Conservation (phyloP, 139 green algal species). For the Dunaliella primolecta region DNA sequence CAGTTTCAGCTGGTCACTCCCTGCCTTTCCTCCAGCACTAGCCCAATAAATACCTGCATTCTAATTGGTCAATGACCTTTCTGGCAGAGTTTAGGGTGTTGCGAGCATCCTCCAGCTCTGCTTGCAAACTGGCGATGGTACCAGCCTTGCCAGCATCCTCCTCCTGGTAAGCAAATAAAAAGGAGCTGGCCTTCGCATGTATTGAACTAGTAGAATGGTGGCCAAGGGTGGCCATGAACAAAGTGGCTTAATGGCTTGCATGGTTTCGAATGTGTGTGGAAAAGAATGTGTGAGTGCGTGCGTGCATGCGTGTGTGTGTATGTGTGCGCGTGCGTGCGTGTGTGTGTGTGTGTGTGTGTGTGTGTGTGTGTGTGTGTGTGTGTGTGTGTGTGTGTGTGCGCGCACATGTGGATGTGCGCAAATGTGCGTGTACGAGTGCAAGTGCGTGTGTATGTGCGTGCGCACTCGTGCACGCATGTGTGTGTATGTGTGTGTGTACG, state of each 20-base stretch:
- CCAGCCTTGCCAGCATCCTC: not conserved
- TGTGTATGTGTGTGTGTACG: not conserved
- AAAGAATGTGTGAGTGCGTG: not conserved
- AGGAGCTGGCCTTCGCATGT: no score
- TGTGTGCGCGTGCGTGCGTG: not conserved
- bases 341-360: not conserved
- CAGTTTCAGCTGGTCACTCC: no score
- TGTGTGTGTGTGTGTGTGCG: not conserved
- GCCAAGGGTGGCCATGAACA: no score
- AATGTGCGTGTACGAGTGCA: not conserved
- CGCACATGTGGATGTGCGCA: not conserved
- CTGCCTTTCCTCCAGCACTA: no score
- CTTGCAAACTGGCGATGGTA: not conserved
- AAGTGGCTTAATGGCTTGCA: not conserved
- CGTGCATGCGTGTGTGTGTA: not conserved
- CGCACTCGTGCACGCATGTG: no score
- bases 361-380: not conserved
- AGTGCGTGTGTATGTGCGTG: not conserved
- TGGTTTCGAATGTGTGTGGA: not conserved
- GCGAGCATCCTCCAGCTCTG: not conserved
- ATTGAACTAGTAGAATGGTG: no score
- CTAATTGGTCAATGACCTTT: not conserved
- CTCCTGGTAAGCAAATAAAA: no score
- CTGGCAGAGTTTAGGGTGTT: not conserved
- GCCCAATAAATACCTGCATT: not conserved